Conservation (phyloP, 116 monocot species). For the Iris pallida region DNA sequence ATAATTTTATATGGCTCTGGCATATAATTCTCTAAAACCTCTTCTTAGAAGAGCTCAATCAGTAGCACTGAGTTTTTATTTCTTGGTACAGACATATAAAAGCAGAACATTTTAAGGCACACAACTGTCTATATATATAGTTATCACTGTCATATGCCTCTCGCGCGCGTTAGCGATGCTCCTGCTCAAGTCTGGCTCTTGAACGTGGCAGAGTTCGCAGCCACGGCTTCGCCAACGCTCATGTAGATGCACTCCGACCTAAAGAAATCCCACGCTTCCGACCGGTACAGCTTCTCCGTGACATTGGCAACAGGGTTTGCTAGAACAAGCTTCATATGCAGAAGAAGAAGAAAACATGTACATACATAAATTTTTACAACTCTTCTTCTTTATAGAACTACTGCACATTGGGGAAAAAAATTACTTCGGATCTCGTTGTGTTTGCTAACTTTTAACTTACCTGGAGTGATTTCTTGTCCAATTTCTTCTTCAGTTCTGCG, state of each 20-base stretch:
- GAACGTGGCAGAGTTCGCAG: conserved; percentile 22
- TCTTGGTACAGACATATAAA: neutral
- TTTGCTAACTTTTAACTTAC: conserved; percentile 30
- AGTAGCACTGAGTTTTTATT: neutral
- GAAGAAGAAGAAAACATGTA: neutral
- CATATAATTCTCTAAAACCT: conserved; percentile 9
- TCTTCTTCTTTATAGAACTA: neutral
- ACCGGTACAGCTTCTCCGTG: conserved; percentile 42
- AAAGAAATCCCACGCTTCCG: conserved; percentile 36
- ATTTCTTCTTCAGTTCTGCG: conserved; percentile 51
- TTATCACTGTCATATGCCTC: neutral
- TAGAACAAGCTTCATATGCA: conserved; percentile 43
- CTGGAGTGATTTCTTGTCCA: conserved; percentile 50
- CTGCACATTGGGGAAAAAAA: neutral
- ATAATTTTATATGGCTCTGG: too few relatives aligned
- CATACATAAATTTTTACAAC: neutral
- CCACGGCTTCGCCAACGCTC: conserved; percentile 52
- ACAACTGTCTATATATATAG: neutral
- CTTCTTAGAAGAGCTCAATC: conserved; percentile 12
- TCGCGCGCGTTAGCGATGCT: neutral
- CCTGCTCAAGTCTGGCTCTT: conserved; percentile 8
- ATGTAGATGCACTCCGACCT: conserved; percentile 53
- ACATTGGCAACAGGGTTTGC: conserved; percentile 60
- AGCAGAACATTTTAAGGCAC: neutral
- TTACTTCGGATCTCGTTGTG: too few relatives aligned